These are phyloP conservation scores for Penicillium psychrosexuale DNA, from an alignment of 2,329 filamentous ascomycete genomes.

Conservation along the genomic window DNA sequence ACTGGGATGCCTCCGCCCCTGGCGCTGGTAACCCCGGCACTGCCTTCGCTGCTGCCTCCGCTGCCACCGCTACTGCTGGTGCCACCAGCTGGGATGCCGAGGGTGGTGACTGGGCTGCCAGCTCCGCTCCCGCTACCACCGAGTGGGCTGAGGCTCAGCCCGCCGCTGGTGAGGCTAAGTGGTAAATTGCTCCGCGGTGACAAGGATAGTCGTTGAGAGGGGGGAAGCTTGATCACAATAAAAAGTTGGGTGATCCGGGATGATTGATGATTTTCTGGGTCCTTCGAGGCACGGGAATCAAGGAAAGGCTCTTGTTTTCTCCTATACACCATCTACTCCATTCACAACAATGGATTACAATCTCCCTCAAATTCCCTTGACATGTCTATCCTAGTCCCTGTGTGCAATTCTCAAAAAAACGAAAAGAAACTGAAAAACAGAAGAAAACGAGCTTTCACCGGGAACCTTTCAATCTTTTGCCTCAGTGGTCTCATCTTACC, in stretches of 20 bases:
- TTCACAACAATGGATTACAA: constrained; percentile 21
- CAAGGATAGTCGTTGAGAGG: constrained; percentile 32
- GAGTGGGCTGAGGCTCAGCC: constrained; percentile 44
- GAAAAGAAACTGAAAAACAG: constrained; percentile 34
- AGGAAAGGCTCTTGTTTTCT: constrained; percentile 27
- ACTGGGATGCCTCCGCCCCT: constrained; percentile 76
- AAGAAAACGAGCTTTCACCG: constrained; percentile 33
- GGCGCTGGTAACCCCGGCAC: constrained; percentile 62
- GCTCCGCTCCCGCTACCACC: constrained; percentile 39
- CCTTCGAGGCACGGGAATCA: constrained; percentile 9
- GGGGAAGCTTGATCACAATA: constrained; percentile 24
- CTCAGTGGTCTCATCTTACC: constrained; percentile 24
- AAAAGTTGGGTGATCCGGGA: constrained; percentile 27
- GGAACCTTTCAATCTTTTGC: constrained; percentile 30
- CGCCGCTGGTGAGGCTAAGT: constrained; percentile 35
- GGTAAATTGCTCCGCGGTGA: constrained; percentile 35
- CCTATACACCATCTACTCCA: constrained; percentile 19
- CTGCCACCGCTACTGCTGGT: constrained; percentile 53
- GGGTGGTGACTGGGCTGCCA: constrained; percentile 53
- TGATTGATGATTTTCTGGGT: constrained; percentile 19
- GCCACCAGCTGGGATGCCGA: constrained; percentile 62
- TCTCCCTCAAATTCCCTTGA: constrained; percentile 32
- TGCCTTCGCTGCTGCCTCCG: constrained; percentile 68
- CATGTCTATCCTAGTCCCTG: constrained; percentile 42
- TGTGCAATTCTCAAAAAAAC: constrained; percentile 32